These are phyloP conservation scores for Flaveria robusta DNA, from an alignment of 129 eudicot species.

Conservation along the genomic window DNA sequence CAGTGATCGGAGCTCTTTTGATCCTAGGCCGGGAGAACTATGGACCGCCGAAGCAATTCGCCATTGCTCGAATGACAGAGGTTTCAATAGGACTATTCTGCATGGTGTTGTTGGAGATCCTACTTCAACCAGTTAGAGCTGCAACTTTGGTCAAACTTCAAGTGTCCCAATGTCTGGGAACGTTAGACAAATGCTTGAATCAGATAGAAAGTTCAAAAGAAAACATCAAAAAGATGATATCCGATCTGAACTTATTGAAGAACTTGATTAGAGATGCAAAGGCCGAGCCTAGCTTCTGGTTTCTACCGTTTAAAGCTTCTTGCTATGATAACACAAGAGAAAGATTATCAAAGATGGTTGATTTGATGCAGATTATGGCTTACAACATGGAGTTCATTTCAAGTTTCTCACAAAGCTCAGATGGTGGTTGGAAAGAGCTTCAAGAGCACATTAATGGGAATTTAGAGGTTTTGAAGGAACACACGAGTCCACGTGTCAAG, in stretches of 20 bases:
- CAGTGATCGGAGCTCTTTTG: conserved; percentile 73
- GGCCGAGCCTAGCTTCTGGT: conserved; percentile 76
- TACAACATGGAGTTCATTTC: conserved; percentile 41
- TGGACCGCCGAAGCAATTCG: conserved; percentile 69
- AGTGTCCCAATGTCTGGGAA: conserved; percentile 40
- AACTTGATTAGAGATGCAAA: conserved; percentile 46
- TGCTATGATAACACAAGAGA: conserved; percentile 41
- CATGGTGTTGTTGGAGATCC: conserved; percentile 56
- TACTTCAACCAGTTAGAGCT: conserved; percentile 58
- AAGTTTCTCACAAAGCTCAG: conserved; percentile 24
- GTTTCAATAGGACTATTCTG: conserved; percentile 69
- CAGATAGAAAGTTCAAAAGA: conserved; percentile 11
- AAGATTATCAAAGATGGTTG: conserved; percentile 53
- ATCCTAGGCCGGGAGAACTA: conserved; percentile 70
- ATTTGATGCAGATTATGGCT: conserved; percentile 47
- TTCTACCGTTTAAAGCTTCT: conserved; percentile 47
- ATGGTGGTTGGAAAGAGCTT: conserved; percentile 42
- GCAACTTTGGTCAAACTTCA: conserved; percentile 62
- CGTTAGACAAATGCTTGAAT: conserved; percentile 51
- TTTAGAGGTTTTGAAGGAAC: conserved; percentile 43
- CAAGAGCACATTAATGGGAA: conserved; percentile 44
- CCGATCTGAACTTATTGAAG: conserved; percentile 41
- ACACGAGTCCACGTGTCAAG: conserved; percentile 42
- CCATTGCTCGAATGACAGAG: conserved; percentile 67
- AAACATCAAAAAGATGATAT: conserved; percentile 34